Evolutionary conservation across 2,329 filamentous ascomycete species (phyloP), one percentile per base, ranked within the genome.

Genomic region (Diaporthe capsici): DNA sequence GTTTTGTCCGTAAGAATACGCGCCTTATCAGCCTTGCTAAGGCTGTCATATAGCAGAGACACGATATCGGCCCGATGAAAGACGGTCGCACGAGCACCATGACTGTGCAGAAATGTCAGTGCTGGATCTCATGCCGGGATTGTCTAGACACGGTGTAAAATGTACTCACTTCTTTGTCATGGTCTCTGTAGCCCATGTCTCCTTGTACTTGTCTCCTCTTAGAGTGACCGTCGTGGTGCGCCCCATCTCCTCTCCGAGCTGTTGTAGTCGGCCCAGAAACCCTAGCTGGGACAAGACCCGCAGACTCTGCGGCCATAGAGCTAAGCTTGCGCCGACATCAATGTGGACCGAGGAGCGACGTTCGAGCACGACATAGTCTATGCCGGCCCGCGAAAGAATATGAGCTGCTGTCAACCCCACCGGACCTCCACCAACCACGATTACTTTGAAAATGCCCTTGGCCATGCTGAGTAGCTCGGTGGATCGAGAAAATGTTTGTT

Each of bases 331-430:
- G 31, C 80, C 79, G 17, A 81, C 80, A 75, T 84, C 79, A 47
- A 80, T 73, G 73, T 82, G 75, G 12, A 83, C 51, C 0, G 78
- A 77, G 1, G 76, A 31, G 1, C 82, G 81, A 12, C 80, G 76
- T 68, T 87, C 85, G 1, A 87, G 83, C 6, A 87, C 70, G 47
- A 84, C 77, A 13, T 84, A 87, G 67, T 86, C 82, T 57, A 87
- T 83, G 12, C 78, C 79, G 10, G 80, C 81, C 74, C 79, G 78
- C n/a, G 80, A 79, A 55, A 83, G 78, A 0, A 78, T 75, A 61
- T 82, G 80, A 13, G 82, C 82, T 5, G 81, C 74, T 4, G 78
- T 79, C 8, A 83, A 74, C 1, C 82, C 82, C 4, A 80, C 80
- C 0, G 81, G 81, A 2, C 82, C 82, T 55, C 79, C 81, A 10